Conservation (phyloP, 164 flowering plant species). For the Macadamia tetraphylla region DNA sequence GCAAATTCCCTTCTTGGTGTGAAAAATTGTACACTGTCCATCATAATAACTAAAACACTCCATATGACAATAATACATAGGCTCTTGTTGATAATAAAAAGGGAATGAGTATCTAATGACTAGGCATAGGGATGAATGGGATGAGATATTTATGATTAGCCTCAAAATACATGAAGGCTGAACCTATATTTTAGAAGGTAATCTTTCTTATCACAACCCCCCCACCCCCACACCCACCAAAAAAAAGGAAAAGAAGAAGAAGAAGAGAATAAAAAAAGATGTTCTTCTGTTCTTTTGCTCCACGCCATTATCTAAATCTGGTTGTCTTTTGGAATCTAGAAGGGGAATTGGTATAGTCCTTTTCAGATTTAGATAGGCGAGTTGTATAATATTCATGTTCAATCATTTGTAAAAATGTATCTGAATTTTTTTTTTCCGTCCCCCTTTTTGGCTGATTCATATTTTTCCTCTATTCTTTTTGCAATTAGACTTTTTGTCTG, state of each 20-base stretch:
- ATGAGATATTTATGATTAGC: background rate
- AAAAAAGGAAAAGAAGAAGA: too few relatives aligned
- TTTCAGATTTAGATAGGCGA: background rate
- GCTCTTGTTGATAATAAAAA: conserved; percentile 1
- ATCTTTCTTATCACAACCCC: background rate
- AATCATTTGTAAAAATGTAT: background rate
- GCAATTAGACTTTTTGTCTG: background rate
- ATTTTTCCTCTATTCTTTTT: background rate
- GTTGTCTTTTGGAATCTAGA: background rate
- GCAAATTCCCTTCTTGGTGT: background rate
- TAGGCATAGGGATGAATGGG: background rate
- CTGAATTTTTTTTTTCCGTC: too few relatives aligned
- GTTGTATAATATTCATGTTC: background rate
- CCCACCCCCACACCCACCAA: background rate
- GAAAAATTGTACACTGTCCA: background rate
- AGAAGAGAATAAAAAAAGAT: too few relatives aligned
- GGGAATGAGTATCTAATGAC: conserved; percentile 3
- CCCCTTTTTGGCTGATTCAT: background rate
- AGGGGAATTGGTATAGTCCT: background rate
- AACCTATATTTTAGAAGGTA: background rate
- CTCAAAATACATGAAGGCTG: background rate
- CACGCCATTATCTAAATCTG: background rate
- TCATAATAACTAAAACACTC: background rate
- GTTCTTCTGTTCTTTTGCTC: background rate
- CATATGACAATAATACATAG: background rate